Base-by-base conservation (phyloP, 345 rosid genomes). In the Syzygium aromaticum region DNA sequence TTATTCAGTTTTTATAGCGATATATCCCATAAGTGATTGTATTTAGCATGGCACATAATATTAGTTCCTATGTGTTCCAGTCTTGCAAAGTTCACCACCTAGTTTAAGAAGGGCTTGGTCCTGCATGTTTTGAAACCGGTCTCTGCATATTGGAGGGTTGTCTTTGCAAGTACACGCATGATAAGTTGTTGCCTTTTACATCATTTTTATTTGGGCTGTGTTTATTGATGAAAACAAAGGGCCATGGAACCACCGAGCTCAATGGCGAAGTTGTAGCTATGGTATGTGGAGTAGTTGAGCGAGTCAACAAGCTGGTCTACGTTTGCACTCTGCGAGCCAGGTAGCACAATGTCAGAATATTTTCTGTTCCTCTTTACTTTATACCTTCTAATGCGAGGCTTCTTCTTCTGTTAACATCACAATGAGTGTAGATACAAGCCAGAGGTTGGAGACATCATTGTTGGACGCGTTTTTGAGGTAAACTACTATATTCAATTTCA, bases 381-480 rank as follows among this genome's bases (percentile, higher is more conserved):
- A 17, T 10, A 30, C 14, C 16, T 25, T 25, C 46, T 53, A 19
- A 84, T 16, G 54, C 33, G 8, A 84, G 46, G 15, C 23, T 67
- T 84, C 49, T 84, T 53, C 14, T 33, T 84, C 86, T 11, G 46
- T 53, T 52, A 52, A 43, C 30, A 1, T 52, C 61, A 84, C 57
- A 30, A n/a, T 84, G 54, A 85, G 87, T 86, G 52, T 86, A 97
- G 99, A 93, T 98, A 95, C 91, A 98, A 98, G 95, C 98, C 99
- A 4, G 99, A 98, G 91, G 93, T 95, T 82, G 99, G 99, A 43
- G 99, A 98, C 92, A 94, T 96, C 87, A 88, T 98, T 3, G 98
- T 98, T 64, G 99, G 99, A 54, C 99, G 99, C 52, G 94, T 98
- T 87, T 89, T 94, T 56, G 99, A 98, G 99, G 99, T 97, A 91